These are phyloP conservation scores for Pichia gijzeniarum DNA, from an alignment of 805 yeast species.

Conservation along the genomic window DNA sequence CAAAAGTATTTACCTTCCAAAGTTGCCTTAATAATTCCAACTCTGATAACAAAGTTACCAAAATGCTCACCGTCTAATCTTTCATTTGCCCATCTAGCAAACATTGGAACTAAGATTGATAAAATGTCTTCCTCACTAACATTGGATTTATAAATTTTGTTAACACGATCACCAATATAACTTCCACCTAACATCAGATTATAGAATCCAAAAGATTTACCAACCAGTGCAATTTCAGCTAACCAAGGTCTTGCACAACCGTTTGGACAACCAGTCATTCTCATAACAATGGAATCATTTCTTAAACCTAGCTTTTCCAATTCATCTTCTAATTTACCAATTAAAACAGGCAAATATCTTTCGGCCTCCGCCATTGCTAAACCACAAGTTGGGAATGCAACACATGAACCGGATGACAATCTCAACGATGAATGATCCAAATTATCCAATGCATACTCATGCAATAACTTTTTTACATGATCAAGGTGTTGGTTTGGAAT, in stretches of 20 bases:
- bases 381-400: slow-evolving; percentile 98
- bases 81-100: slow-evolving; percentile 91
- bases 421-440: slow-evolving; percentile 69
- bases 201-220: slow-evolving; percentile 91
- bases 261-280: slow-evolving; percentile 99
- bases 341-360: slow-evolving; percentile 78
- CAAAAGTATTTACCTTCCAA: slow-evolving; percentile 90
- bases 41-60: slow-evolving; percentile 87
- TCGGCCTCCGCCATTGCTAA: slow-evolving; percentile 98
- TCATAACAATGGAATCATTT: slow-evolving; percentile 90
- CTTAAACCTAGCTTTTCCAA: slow-evolving; percentile 89
- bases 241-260: slow-evolving; percentile 99
- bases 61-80: slow-evolving; percentile 89
- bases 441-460: slow-evolving; percentile 76
- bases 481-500: slow-evolving; percentile 64
- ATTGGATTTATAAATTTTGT: slow-evolving; percentile 82
- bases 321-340: slow-evolving; percentile 75
- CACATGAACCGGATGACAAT: slow-evolving; percentile 92
- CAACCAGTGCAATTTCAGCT: slow-evolving; percentile 92
- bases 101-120: slow-evolving; percentile 70
- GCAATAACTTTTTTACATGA: slow-evolving; percentile 55
- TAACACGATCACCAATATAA: slow-evolving; percentile 84
- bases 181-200: slow-evolving; percentile 96
- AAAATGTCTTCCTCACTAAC: slow-evolving; percentile 87
- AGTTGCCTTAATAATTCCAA: slow-evolving; percentile 84